Evolutionary conservation across 164 flowering plant genomes (phyloP).

Genomic region (Dillenia suffruticosa): DNA sequence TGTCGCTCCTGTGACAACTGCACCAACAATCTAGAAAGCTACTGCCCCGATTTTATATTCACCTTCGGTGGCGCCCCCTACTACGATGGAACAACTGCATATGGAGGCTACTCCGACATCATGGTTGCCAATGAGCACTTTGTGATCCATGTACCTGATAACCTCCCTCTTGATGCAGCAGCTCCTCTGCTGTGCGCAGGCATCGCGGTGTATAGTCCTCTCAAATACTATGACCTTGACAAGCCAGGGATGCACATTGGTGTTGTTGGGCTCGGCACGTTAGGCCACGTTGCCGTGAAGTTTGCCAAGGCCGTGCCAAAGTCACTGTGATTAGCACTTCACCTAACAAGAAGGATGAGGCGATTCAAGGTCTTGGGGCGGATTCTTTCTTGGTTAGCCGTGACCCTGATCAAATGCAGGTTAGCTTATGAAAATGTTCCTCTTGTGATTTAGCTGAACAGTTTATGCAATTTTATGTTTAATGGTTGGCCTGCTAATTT

Average conservation of each 20-base stretch:
- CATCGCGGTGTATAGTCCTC: constrained; percentile 27
- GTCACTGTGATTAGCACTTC: constrained; percentile 43
- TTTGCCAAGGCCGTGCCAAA: constrained; percentile 39
- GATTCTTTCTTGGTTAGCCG: constrained; percentile 39
- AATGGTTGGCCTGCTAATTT: too few species aligned
- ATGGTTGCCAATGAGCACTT: too few species aligned
- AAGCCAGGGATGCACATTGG: constrained; percentile 17
- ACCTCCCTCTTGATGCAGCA: too few species aligned
- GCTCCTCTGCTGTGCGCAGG: constrained; percentile 28
- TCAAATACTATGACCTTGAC: constrained; percentile 12
- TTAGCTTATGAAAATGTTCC: background rate
- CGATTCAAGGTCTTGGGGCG: constrained; percentile 35
- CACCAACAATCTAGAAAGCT: constrained; percentile 23
- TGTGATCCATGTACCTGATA: too few species aligned
- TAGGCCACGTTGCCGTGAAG: constrained; percentile 50
- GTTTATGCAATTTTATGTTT: too few species aligned
- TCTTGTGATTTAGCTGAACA: background rate
- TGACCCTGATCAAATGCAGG: constrained; percentile 36
- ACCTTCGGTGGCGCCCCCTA: constrained; percentile 11
- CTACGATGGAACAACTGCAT: constrained; percentile 13
- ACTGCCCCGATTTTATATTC: constrained; percentile 25
- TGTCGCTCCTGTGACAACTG: constrained; percentile 33
- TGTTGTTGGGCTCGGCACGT: constrained; percentile 34
- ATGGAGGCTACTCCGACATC: too few species aligned
- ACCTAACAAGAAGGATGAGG: constrained; percentile 31